Evolutionary conservation across 345 rosid genomes (phyloP), one percentile per base, ranked within the genome.

Genomic region (Lepidium didymum): DNA sequence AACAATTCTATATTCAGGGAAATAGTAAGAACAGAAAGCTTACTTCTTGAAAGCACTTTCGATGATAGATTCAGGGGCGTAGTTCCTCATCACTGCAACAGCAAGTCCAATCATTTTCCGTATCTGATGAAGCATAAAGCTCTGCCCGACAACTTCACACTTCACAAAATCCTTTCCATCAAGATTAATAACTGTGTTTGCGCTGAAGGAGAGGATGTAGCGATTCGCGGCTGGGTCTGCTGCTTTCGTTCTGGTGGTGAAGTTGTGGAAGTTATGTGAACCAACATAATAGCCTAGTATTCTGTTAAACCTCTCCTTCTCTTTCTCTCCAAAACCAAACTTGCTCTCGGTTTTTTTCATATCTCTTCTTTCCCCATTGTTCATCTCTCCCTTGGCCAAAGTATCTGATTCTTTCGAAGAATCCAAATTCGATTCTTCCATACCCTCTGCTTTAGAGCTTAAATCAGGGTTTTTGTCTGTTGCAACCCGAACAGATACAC

Each of bases 91-190:
- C 59, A 91, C 64, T 9, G 96, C 91, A 69, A 94, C 96, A 1
- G 91, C 90, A 61, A 89, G 91, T 53, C 99, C 97, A 0, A 94
- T 85, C 99, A 91, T 85, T 69, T 94, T 94, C 40, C 97, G 64
- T 34, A 91, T 91, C 73, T 94, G 99, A 79, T 94, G 99, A 86
- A 94, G 97, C 99, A 94, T 94, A 78, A 94, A 91, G 80, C 99
- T 91, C 84, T 94, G 99, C 27, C 97, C 99, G 18, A 89, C 85
- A 56, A 94, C 93, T 79, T 91, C 99, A 78, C 97, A 94, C 83
- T 86, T 87, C 8, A 94, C 87, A 78, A 91, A 91, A 33, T 89
- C 90, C 23, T 89, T 82, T 15, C 97, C 96, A 14, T 82, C 84
- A 36, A 94, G 86, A 11, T 69, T 80, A 62, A 89, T 82, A 3